These are phyloP conservation scores for Cynanchum wilfordii DNA, from an alignment of 257 asterid genomes.

Conservation along the genomic window DNA sequence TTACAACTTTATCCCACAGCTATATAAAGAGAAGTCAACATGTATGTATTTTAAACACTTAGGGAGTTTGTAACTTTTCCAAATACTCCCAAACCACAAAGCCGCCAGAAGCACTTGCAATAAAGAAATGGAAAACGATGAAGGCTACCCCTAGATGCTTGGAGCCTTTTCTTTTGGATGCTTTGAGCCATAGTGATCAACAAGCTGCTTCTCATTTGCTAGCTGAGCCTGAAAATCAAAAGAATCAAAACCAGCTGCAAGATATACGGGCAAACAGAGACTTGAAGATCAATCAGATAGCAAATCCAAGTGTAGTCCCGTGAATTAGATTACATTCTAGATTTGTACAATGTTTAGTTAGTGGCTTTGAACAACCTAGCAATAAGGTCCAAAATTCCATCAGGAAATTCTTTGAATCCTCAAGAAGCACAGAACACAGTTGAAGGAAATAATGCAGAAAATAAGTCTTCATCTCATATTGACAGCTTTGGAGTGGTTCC, in stretches of 20 bases:
- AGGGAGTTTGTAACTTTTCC: constrained; percentile 19
- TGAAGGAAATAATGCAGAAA: background rate
- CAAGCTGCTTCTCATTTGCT: constrained; percentile 83
- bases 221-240: constrained; percentile 56
- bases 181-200: constrained; percentile 83
- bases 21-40: background rate
- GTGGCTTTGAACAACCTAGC: background rate
- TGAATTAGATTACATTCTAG: background rate
- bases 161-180: constrained; percentile 92
- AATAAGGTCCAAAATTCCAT: background rate
- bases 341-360: background rate
- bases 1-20: constrained; percentile 20
- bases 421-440: background rate
- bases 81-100: constrained; percentile 9
- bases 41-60: constrained; percentile 8
- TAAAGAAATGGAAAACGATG: background rate
- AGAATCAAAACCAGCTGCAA: background rate
- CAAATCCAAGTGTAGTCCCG: background rate
- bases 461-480: background rate
- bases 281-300: background rate
- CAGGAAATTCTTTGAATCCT: background rate
- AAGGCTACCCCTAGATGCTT: constrained; percentile 58
- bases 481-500: background rate
- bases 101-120: constrained; percentile 1
- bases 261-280: too few relatives aligned